Evolutionary conservation across 495 filamentous ascomycete species (phyloP).

Genomic region (Beverwykella pulmonaria): DNA sequence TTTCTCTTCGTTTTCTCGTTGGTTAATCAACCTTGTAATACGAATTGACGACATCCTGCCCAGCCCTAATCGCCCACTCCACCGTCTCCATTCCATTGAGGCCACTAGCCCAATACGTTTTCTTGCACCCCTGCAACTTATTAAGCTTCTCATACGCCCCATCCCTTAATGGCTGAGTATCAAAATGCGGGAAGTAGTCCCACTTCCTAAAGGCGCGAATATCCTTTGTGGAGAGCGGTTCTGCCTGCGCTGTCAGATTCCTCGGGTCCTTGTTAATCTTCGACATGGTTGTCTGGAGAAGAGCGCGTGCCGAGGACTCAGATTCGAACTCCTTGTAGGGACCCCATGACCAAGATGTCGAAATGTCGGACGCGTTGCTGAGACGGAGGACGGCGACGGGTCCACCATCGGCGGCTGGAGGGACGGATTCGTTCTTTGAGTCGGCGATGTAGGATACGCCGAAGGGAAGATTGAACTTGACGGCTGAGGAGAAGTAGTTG

Average conservation of each 20-base stretch:
- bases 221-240: constrained; percentile 11
- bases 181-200: constrained; percentile 40
- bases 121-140: constrained; percentile 33
- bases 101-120: constrained; percentile 34
- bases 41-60: constrained; percentile 33
- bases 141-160: constrained; percentile 32
- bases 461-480: constrained; percentile 25
- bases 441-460: constrained; percentile 30
- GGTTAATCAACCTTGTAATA: not conserved
- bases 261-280: constrained; percentile 39
- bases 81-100: constrained; percentile 35
- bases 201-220: constrained; percentile 35
- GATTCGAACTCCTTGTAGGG: constrained; percentile 23
- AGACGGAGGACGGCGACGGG: constrained; percentile 34
- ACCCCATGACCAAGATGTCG: constrained; percentile 37
- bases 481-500: constrained; percentile 36
- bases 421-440: not conserved
- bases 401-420: constrained; percentile 29
- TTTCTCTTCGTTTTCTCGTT: not conserved
- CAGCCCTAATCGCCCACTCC: constrained; percentile 35
- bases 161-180: constrained; percentile 14
- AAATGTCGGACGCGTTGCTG: constrained; percentile 10
- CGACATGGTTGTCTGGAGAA: constrained; percentile 27
- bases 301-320: constrained; percentile 15
- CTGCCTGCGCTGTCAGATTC: constrained; percentile 13